A percentile compares a stretch with the other conserved stretches of the same genome.
phyloP scores from a whole-genome alignment of 2,329 filamentous ascomycete genomes.

The Microcyclospora pomicola region DNA sequence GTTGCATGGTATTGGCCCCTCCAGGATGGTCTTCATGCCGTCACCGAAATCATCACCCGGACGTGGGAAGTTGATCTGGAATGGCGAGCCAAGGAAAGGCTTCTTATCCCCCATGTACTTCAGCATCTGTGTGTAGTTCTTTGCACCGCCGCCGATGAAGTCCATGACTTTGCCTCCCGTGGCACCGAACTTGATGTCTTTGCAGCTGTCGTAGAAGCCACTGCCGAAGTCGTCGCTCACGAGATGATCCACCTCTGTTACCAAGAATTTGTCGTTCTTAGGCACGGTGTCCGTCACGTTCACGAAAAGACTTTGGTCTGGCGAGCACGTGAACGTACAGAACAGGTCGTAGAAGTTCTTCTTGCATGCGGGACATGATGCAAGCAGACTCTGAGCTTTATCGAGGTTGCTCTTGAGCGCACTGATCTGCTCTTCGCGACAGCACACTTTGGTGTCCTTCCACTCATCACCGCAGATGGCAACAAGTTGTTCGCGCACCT shows the following conservation, averaged over 20 bases:
- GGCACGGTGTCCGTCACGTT: slow-evolving; percentile 68
- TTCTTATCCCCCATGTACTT: slow-evolving; percentile 92
- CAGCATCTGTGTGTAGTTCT: slow-evolving; percentile 73
- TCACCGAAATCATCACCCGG: slow-evolving; percentile 46
- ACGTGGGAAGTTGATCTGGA: slow-evolving; percentile 87
- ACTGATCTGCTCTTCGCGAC: slow-evolving; percentile 65
- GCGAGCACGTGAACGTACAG: slow-evolving; percentile 95
- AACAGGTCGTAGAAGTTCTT: slow-evolving; percentile 98
- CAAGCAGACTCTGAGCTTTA: slow-evolving; percentile 76
- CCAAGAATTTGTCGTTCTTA: slow-evolving; percentile 49
- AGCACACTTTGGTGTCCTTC: slow-evolving; percentile 74
- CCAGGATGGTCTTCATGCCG: slow-evolving; percentile 55
- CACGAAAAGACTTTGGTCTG: slow-evolving; percentile 87
- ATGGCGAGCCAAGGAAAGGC: slow-evolving; percentile 70
- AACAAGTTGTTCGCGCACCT: slow-evolving; percentile 63
- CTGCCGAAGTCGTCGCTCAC: slow-evolving; percentile 71
- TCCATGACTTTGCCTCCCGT: slow-evolving; percentile 90
- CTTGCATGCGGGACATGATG: slow-evolving; percentile 90
- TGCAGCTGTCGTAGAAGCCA: slow-evolving; percentile 93
- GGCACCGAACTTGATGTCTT: slow-evolving; percentile 95
- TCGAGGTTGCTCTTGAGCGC: slow-evolving; percentile 71
- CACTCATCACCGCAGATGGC: slow-evolving; percentile 79
- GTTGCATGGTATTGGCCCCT: slow-evolving; percentile 75
- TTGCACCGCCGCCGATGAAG: slow-evolving; percentile 87
- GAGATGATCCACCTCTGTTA: slow-evolving; percentile 81